Conservation (phyloP, 2,329 filamentous ascomycete genomes). For the Pyrenochaeta sp. region DNA sequence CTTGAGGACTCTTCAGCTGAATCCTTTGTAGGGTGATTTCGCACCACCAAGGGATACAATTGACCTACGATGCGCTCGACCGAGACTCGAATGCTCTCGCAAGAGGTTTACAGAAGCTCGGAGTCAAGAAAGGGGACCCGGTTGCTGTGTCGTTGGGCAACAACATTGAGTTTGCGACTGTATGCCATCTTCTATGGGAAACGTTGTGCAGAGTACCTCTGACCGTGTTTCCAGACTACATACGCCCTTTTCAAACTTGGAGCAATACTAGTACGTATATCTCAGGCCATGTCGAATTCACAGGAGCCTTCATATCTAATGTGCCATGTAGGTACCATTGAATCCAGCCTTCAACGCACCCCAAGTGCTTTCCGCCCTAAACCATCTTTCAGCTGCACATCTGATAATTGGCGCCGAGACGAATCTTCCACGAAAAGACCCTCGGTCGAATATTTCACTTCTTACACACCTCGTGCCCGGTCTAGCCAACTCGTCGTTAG, state of each 20-base stretch:
- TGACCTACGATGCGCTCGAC: conserved; percentile 81
- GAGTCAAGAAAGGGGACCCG: conserved; percentile 81
- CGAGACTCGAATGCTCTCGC: conserved; percentile 78
- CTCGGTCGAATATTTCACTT: conserved; percentile 66
- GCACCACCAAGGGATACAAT: conserved; percentile 65
- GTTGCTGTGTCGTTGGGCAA: conserved; percentile 90
- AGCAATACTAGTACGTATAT: conserved; percentile 72
- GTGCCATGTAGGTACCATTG: conserved; percentile 70
- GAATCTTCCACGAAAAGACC: conserved; percentile 73
- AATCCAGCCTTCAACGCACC: conserved; percentile 86
- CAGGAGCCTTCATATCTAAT: too few species aligned
- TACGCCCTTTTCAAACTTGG: conserved; percentile 95
- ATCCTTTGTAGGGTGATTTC: conserved; percentile 59
- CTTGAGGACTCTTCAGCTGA: conserved; percentile 8
- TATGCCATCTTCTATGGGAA: conserved; percentile 48
- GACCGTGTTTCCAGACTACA: conserved; percentile 57
- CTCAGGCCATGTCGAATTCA: too few species aligned
- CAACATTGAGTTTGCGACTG: conserved; percentile 79
- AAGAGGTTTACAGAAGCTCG: conserved; percentile 70
- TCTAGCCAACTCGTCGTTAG: conserved; percentile 52
- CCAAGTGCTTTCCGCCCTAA: conserved; percentile 80
- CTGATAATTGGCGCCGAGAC: conserved; percentile 88
- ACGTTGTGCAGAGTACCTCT: neutral
- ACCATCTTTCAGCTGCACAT: conserved; percentile 75
- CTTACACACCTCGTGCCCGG: conserved; percentile 63